Base-by-base conservation (phyloP, 495 filamentous ascomycete genomes). In the Jackrogersella minutella region DNA sequence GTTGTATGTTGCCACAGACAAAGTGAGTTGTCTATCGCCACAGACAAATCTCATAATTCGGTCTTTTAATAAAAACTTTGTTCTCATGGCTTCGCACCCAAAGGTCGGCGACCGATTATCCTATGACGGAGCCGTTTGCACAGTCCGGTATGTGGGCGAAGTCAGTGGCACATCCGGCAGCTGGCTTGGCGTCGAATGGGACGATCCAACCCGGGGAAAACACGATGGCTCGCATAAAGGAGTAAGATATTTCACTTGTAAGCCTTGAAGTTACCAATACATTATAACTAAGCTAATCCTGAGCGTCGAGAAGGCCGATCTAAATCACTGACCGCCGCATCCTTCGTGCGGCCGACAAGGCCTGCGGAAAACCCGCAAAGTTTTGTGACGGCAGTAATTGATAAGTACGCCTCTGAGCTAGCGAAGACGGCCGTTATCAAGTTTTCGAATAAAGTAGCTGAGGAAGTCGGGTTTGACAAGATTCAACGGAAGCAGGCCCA, bases 151-250 rank as follows among this genome's bases (percentile, higher is more conserved):
- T 70, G 79, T 91, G 65, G 95, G 95, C 46, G 72, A 79, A 34
- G 87, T 99, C 14, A 81, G 85, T 52, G 90, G 90, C 34, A 95
- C 92, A 16, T 79, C 84, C 17, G 92, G 92, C 28, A 82, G 84
- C 70, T 98, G 95, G 96, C 80, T 99, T 16, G 95, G 95, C 22
- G 92, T 98, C 16, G 95, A 99, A 82, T 99, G 96, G 96, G 95
- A 98, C 77, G 90, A 97, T 70, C 80, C 86, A 54, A 80, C 78
- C 37, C 81, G 92, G 70, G 96, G 95, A 28, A 98, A 97, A 79
- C 93, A 99, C 78, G 85, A 92, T 61, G 95, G 96, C 8, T 86
- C 88, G 57, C 86, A 94, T 79, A 86, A 86, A 21, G 93, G 90
- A 47, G 80, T 85, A 64, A 86, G 83, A 57, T 97, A 98, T 73